These are phyloP conservation scores for Sugiyamaella lignohabitans DNA, from an alignment of 805 yeast genomes.

Conservation along the genomic window DNA sequence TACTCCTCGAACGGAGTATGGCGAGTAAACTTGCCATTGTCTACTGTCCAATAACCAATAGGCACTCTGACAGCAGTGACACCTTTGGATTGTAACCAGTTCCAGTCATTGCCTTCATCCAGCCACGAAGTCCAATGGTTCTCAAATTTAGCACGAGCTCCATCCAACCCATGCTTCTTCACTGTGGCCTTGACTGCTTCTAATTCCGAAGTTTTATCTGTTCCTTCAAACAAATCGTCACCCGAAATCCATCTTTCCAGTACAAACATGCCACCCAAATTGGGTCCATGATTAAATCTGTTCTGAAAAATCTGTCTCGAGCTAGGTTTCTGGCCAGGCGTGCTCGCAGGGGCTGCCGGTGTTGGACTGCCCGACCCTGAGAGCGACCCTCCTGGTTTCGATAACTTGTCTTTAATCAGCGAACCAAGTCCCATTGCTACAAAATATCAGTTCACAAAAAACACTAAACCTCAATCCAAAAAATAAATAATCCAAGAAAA, in stretches of 20 bases:
- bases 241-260: constrained; percentile 58
- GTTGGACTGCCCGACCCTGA: constrained; percentile 6
- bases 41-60: constrained; percentile 86
- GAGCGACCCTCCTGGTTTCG: not conserved
- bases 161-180: constrained; percentile 45
- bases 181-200: constrained; percentile 57
- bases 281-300: constrained; percentile 67
- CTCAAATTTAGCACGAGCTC: constrained; percentile 46
- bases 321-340: constrained; percentile 31
- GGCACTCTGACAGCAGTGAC: constrained; percentile 84
- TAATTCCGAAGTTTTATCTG: constrained; percentile 53
- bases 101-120: constrained; percentile 62
- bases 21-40: constrained; percentile 49
- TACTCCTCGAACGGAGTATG: constrained; percentile 58
- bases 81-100: constrained; percentile 57
- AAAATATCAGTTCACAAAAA: no score
- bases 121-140: constrained; percentile 62
- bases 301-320: constrained; percentile 27
- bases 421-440: constrained; percentile 26
- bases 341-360: constrained; percentile 27
- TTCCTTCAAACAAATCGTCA: constrained; percentile 47
- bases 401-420: constrained; percentile 14
- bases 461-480: no score
- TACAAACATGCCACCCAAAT: constrained; percentile 75
- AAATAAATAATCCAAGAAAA: no score